Evolutionary conservation across 2,329 filamentous ascomycete species (phyloP).

Genomic region (Intubia oerlemansii): DNA sequence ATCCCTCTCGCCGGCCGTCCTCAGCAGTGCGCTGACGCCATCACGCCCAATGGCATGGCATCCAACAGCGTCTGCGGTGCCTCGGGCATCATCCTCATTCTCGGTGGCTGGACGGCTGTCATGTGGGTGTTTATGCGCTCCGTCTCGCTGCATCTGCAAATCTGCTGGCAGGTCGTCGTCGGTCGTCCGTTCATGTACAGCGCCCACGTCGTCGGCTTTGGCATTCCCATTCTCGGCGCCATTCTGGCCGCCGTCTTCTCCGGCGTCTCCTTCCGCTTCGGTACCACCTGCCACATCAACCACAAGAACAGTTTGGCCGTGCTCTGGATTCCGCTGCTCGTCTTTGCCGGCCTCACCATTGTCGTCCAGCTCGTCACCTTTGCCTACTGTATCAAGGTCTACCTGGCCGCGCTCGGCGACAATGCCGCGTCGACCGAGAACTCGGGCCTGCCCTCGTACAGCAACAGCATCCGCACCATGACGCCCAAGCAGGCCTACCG

Average conservation of each 20-base stretch:
- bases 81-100: slow-evolving; percentile 67
- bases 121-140: slow-evolving; percentile 87
- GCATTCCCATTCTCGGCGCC: slow-evolving; percentile 56
- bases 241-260: slow-evolving; percentile 61
- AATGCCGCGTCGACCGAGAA: slow-evolving; percentile 47
- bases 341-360: slow-evolving; percentile 54
- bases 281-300: slow-evolving; percentile 84
- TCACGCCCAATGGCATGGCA: slow-evolving; percentile 87
- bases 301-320: slow-evolving; percentile 62
- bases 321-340: slow-evolving; percentile 77
- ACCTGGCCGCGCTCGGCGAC: slow-evolving; percentile 64
- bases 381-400: slow-evolving; percentile 86
- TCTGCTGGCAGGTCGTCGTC: slow-evolving; percentile 89
- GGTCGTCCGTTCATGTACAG: slow-evolving; percentile 78
- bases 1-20: slow-evolving; percentile 64
- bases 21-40: slow-evolving; percentile 66
- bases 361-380: slow-evolving; percentile 72
- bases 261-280: slow-evolving; percentile 87
- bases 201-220: slow-evolving; percentile 65
- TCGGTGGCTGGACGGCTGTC: slow-evolving; percentile 65
- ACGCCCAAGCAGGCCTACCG: slow-evolving; percentile 76
- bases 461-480: slow-evolving; percentile 52
- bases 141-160: slow-evolving; percentile 83
- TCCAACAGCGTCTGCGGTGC: slow-evolving; percentile 65
- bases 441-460: slow-evolving; percentile 54